Evolutionary conservation across 2,329 filamentous ascomycete genomes (phyloP).

Genomic region (Neonectria ditissima): DNA sequence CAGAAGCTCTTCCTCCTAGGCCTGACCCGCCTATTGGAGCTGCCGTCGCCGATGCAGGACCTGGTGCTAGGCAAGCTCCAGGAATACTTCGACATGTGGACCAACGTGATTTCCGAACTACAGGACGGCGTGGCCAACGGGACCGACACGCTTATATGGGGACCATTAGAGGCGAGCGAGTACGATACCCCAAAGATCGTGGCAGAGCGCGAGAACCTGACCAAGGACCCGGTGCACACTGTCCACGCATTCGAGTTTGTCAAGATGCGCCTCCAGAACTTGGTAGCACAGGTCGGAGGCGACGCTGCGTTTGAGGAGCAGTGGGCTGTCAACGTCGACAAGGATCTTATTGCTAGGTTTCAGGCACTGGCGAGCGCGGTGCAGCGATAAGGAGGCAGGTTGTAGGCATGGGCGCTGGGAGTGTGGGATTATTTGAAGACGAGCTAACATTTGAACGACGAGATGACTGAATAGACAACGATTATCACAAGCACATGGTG

Average conservation of each 20-base stretch:
- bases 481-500: conserved; percentile 16
- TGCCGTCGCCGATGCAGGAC: conserved; percentile 67
- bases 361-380: conserved; percentile 45
- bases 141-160: conserved; percentile 65
- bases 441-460: conserved; percentile 32
- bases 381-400: conserved; percentile 22
- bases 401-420: conserved; percentile 9
- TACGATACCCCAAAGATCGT: conserved; percentile 69
- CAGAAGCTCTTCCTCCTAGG: conserved; percentile 80
- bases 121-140: conserved; percentile 68
- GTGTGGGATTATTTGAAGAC: conserved; percentile 13
- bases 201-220: conserved; percentile 64
- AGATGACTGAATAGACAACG: conserved; percentile 34
- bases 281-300: conserved; percentile 72
- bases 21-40: conserved; percentile 77
- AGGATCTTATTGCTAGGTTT: conserved; percentile 76
- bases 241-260: conserved; percentile 75
- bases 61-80: conserved; percentile 74
- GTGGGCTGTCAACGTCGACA: conserved; percentile 81
- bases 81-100: conserved; percentile 82
- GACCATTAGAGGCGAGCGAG: conserved; percentile 56
- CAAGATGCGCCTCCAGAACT: conserved; percentile 67
- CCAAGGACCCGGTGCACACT: conserved; percentile 75
- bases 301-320: conserved; percentile 74
- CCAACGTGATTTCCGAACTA: conserved; percentile 74